A percentile compares a stretch with the other conserved stretches of the same genome.
These are phyloP conservation scores for Trichomonas tenax DNA, from an alignment of 208 protist genomes.

Conservation along the genomic window DNA sequence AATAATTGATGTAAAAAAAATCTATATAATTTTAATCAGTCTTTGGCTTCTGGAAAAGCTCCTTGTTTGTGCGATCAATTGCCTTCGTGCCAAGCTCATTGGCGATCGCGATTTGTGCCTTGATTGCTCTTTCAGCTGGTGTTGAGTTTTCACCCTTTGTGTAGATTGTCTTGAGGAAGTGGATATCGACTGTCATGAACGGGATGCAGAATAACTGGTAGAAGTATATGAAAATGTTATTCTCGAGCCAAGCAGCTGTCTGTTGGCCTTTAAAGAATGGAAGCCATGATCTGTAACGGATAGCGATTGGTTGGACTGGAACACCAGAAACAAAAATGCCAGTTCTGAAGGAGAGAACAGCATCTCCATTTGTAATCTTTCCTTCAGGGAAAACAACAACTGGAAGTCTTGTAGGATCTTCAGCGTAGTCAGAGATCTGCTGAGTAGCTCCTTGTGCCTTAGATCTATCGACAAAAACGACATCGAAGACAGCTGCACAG, in stretches of 20 bases:
- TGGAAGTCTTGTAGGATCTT: not conserved
- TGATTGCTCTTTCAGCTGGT: not conserved
- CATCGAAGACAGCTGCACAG: not conserved
- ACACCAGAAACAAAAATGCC: not conserved
- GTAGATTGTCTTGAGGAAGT: not conserved
- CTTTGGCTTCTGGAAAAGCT: constrained; percentile 2
- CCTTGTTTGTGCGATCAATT: not conserved
- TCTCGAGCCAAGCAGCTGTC: not conserved
- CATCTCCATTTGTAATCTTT: constrained; percentile 4
- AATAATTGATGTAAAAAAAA: not conserved
- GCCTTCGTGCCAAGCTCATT: not conserved
- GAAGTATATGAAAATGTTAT: not conserved
- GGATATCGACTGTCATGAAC: not conserved
- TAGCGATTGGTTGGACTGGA: not conserved
- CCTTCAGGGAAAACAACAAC: constrained; percentile 1
- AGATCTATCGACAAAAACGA: not conserved
- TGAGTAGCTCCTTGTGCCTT: not conserved
- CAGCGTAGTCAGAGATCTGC: not conserved
- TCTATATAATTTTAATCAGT: not conserved
- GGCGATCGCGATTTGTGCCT: not conserved
- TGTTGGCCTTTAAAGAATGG: not conserved
- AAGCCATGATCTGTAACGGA: not conserved
- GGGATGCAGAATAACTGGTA: not conserved
- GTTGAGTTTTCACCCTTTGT: not conserved
- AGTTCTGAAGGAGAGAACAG: not conserved